Percentiles rank a stretch among this genome's conserved stretches.
These are phyloP conservation scores for Quercus dentata DNA, from an alignment of 306 rosid genomes.

Conservation along the genomic window DNA sequence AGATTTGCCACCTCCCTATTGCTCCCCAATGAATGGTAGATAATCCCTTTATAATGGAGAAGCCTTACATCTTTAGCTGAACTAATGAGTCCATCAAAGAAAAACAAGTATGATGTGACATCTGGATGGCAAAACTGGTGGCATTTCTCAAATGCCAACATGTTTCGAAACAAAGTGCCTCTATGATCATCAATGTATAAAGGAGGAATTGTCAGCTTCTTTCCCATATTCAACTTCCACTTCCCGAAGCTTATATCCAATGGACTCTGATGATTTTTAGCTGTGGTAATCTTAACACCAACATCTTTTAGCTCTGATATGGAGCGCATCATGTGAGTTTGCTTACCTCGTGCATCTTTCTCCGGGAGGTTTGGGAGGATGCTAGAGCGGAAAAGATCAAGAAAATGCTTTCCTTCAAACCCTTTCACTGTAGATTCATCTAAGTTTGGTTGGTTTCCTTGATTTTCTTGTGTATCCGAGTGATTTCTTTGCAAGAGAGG, in stretches of 20 bases:
- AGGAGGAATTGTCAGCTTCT: constrained; percentile 26
- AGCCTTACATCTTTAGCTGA: constrained; percentile 29
- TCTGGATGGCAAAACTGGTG: constrained; percentile 35
- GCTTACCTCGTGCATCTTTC: background rate
- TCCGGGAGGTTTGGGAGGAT: constrained; percentile 7
- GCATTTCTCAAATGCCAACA: constrained; percentile 46
- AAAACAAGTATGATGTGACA: constrained; percentile 41
- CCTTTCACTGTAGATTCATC: background rate
- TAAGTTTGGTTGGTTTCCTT: background rate
- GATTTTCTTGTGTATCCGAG: background rate
- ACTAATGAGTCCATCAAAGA: constrained; percentile 44
- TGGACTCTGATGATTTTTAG: background rate
- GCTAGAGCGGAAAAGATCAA: constrained; percentile 32
- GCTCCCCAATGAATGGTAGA: constrained; percentile 38
- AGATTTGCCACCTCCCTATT: constrained; percentile 27
- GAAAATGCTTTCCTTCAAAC: constrained; percentile 19
- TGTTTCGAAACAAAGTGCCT: constrained; percentile 43
- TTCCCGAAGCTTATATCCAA: constrained; percentile 27
- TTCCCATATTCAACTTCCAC: background rate
- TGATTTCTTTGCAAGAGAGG: constrained; percentile 23
- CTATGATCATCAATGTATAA: constrained; percentile 35
- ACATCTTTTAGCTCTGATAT: constrained; percentile 26
- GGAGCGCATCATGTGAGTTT: constrained; percentile 21
- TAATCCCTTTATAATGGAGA: constrained; percentile 35
- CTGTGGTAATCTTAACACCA: constrained; percentile 33